Conservation (phyloP, 192 early-diverging fungal genomes). For the Coemansia sp. region DNA sequence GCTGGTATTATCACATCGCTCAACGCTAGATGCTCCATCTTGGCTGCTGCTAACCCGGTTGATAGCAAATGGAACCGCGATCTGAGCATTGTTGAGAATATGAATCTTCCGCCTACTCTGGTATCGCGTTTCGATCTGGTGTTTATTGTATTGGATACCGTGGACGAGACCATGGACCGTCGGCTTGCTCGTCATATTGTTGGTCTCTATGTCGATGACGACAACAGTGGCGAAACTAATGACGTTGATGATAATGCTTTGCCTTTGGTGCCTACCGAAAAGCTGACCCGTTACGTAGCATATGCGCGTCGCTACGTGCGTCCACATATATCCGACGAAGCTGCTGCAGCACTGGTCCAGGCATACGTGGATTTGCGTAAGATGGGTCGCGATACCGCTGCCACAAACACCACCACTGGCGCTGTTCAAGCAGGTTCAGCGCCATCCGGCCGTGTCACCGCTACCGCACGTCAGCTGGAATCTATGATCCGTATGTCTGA, state of each 20-base stretch:
- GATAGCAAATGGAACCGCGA: slow-evolving; percentile 83
- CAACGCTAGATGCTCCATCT: slow-evolving; percentile 93
- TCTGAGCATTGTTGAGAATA: slow-evolving; percentile 83
- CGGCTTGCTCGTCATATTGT: slow-evolving; percentile 87
- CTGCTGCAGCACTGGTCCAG: slow-evolving; percentile 71
- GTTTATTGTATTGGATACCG: slow-evolving; percentile 87
- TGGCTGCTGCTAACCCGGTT: slow-evolving; percentile 94
- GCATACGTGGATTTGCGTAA: slow-evolving; percentile 83
- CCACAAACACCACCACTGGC: slow-evolving; percentile 37
- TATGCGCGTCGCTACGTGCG: slow-evolving; percentile 76
- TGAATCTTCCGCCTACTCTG: slow-evolving; percentile 88
- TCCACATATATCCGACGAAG: slow-evolving; percentile 78
- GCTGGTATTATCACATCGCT: slow-evolving; percentile 98
- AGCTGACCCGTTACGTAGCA: slow-evolving; percentile 88
- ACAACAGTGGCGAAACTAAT: slow-evolving; percentile 8
- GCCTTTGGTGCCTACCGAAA: slow-evolving; percentile 65
- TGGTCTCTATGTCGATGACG: slow-evolving; percentile 78
- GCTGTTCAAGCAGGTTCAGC: slow-evolving; percentile 36
- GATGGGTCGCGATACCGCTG: slow-evolving; percentile 57
- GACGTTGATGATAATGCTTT: not conserved
- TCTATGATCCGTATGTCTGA: slow-evolving; percentile 96
- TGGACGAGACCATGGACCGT: slow-evolving; percentile 83
- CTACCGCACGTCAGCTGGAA: slow-evolving; percentile 93
- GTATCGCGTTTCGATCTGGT: slow-evolving; percentile 95
- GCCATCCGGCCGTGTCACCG: slow-evolving; percentile 68